Conservation (phyloP, 352 stramenopile species). For the Phytophthora tentaculata region DNA sequence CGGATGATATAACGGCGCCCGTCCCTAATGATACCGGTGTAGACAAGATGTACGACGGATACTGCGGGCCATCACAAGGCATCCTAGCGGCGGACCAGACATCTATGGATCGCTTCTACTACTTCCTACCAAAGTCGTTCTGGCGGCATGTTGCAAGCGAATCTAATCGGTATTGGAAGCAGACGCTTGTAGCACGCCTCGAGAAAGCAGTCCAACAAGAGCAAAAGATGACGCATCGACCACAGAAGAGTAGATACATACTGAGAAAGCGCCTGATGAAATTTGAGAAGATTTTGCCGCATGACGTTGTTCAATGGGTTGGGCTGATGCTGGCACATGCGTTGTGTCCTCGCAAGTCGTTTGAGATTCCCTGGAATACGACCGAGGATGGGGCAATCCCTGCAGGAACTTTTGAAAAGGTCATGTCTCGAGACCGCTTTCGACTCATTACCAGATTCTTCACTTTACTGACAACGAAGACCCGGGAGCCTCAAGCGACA, state of each 20-base stretch:
- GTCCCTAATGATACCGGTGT: background rate
- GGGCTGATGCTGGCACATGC: no score
- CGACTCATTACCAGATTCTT: conserved; percentile 4
- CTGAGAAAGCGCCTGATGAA: background rate
- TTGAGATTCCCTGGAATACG: no score
- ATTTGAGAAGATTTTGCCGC: conserved; percentile 1
- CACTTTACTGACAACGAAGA: conserved; percentile 19
- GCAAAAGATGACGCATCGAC: background rate
- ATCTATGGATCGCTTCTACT: no score
- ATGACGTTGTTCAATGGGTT: conserved; percentile 18
- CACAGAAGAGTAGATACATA: background rate
- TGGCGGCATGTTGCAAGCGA: background rate
- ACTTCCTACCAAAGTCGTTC: no score
- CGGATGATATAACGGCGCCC: no score
- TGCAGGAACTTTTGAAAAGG: conserved; percentile 2
- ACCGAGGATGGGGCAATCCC: background rate
- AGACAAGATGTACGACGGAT: background rate
- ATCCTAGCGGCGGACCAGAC: background rate
- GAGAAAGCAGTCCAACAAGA: background rate
- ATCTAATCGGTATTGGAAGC: conserved; percentile 9
- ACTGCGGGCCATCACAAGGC: background rate
- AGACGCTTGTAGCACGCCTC: background rate
- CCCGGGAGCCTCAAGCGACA: background rate
- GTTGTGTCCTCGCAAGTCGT: no score
- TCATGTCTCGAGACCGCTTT: conserved; percentile 2